Evolutionary conservation across 164 flowering plant genomes (phyloP).

Genomic region (Dillenia suffruticosa): DNA sequence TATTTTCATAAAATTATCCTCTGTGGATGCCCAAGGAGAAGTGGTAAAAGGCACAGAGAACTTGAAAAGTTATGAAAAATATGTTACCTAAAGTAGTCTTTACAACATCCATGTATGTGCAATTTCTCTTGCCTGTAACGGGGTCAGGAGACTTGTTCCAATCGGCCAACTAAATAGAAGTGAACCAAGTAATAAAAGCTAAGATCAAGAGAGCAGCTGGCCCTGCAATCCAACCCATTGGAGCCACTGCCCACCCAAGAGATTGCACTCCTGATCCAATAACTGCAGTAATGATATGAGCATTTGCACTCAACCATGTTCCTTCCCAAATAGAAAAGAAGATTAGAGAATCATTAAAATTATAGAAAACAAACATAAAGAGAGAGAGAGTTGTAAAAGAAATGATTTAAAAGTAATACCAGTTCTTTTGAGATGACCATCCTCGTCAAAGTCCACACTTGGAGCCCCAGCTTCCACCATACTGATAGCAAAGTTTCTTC

Average conservation of each 20-base stretch:
- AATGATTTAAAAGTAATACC: slow-evolving; percentile 12
- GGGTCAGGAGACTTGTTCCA: slow-evolving; percentile 28
- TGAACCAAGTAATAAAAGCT: slow-evolving; percentile 23
- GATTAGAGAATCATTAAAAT: too few species aligned
- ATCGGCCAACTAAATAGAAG: slow-evolving; percentile 26
- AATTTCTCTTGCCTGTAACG: slow-evolving; percentile 21
- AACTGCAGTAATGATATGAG: slow-evolving; percentile 42
- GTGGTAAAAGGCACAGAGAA: too few species aligned
- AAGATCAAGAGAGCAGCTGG: slow-evolving; percentile 11
- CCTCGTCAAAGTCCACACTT: slow-evolving; percentile 15
- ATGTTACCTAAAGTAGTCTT: slow-evolving; percentile 10
- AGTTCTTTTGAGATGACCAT: slow-evolving; percentile 21
- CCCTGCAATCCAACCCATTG: slow-evolving; percentile 41
- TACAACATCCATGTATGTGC: slow-evolving; percentile 30
- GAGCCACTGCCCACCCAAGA: slow-evolving; percentile 25
- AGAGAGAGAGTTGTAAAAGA: too few species aligned
- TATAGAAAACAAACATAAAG: too few species aligned
- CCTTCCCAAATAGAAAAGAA: slow-evolving; percentile 13
- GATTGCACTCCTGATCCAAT: slow-evolving; percentile 37
- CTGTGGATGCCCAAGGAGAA: too few species aligned
- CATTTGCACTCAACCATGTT: slow-evolving; percentile 25
- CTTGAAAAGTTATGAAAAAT: too few species aligned
- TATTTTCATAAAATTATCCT: too few species aligned
- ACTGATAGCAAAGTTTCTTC: too few species aligned
- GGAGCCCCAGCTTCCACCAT: too few species aligned